Evolutionary conservation across 202 grass and related monocot species (phyloP).

Genomic region (Carex arenaria): DNA sequence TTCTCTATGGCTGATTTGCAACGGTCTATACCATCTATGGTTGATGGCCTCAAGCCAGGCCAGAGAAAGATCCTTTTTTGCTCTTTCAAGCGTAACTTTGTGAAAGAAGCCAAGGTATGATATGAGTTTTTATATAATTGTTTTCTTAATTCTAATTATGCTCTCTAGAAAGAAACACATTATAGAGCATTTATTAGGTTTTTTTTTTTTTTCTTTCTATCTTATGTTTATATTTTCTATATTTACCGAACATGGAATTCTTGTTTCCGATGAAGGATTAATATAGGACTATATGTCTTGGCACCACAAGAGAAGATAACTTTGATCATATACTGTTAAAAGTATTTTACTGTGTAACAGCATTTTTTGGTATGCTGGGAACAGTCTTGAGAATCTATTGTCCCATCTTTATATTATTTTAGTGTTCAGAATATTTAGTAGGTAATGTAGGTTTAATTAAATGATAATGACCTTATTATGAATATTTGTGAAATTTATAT

Average conservation of each 20-base stretch:
- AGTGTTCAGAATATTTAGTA: neutral
- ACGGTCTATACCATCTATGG: slow-evolving; percentile 89
- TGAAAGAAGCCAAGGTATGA: slow-evolving; percentile 72
- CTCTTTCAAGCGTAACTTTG: slow-evolving; percentile 80
- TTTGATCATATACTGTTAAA: neutral
- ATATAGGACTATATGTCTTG: neutral
- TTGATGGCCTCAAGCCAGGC: slow-evolving; percentile 91
- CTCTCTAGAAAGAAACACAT: too few relatives aligned
- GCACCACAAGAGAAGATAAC: neutral
- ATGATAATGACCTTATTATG: neutral
- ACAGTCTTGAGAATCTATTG: too few relatives aligned
- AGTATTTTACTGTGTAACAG: neutral
- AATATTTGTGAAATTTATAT: neutral
- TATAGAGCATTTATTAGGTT: too few relatives aligned
- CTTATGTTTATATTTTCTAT: neutral
- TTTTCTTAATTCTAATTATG: neutral
- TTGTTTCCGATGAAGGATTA: too few relatives aligned
- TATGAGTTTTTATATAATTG: neutral
- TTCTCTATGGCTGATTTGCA: slow-evolving; percentile 95
- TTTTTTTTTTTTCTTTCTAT: too few relatives aligned
- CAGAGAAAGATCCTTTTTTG: slow-evolving; percentile 96
- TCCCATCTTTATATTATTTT: neutral
- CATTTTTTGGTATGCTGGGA: neutral
- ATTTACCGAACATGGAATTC: neutral
- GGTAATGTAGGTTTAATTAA: neutral